Conservation (phyloP, 169 alveolate genomes). For the Cryptosporidium canis region DNA sequence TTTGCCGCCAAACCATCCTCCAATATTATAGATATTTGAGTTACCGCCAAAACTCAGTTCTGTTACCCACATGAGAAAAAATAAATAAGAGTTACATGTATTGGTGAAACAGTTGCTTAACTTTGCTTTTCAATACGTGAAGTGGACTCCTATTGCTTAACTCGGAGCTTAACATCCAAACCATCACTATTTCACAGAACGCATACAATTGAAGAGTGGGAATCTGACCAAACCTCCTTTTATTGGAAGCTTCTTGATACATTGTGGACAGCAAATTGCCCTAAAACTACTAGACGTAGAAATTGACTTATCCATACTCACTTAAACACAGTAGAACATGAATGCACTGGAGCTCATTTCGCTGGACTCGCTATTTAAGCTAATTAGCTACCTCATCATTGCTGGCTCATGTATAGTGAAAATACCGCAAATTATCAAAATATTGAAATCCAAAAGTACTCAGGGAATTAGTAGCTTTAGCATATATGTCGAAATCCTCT, state of each 20-base stretch:
- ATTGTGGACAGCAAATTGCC: not conserved
- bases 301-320: not conserved
- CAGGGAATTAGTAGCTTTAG: constrained; percentile 64
- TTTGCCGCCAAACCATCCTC: not conserved
- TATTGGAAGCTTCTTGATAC: not conserved
- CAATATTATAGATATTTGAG: not conserved
- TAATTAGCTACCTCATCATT: constrained; percentile 30
- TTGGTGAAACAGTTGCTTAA: not conserved
- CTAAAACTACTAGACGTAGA: not conserved
- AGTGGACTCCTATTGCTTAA: not conserved
- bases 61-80: constrained; percentile 20
- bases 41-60: not conserved
- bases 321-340: not conserved
- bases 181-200: not conserved
- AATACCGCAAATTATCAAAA: constrained; percentile 56
- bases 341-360: not conserved
- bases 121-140: not conserved
- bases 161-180: not conserved
- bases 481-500: constrained; percentile 44
- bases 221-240: not conserved
- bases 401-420: constrained; percentile 65
- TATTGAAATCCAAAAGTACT: constrained; percentile 48
- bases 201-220: not conserved
- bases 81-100: not conserved
- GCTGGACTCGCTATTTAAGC: not conserved